A percentile compares a stretch with the other conserved stretches of the same genome.
Conservation (phyloP, 768 basidiomycete genomes). For the Tubosaeta sp. region DNA sequence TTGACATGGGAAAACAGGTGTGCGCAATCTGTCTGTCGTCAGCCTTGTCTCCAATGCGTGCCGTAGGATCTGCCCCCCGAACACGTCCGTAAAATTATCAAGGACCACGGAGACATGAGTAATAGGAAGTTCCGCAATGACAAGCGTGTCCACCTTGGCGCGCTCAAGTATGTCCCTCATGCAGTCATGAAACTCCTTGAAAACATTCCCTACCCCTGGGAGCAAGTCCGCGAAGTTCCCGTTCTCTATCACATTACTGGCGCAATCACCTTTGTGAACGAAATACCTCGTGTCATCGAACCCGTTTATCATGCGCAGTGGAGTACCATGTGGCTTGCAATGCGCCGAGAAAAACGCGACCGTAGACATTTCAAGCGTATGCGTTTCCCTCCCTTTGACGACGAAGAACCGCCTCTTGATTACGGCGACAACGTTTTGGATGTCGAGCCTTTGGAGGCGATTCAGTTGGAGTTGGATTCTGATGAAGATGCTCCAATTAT, state of each 20-base stretch:
- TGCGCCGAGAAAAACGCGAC: conserved; percentile 98
- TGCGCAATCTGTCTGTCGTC: conserved; percentile 17
- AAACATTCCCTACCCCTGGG: conserved; percentile 97
- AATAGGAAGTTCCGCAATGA: conserved; percentile 99
- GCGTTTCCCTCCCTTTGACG: conserved; percentile 99
- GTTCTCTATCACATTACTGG: conserved; percentile 99
- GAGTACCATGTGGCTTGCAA: conserved; percentile 99
- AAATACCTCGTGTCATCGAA: conserved; percentile 94
- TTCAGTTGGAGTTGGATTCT: conserved; percentile 90
- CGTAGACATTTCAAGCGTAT: conserved; percentile 99
- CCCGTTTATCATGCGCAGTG: conserved; percentile 99
- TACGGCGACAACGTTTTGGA: conserved; percentile 99
- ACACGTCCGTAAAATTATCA: conserved; percentile 98
- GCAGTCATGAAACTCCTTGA: conserved; percentile 99
- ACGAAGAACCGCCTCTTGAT: conserved; percentile 97
- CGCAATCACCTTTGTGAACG: conserved; percentile 99
- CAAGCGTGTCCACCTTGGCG: conserved; percentile 98
- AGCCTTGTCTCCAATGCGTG: conserved; percentile 7
- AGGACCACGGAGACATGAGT: conserved; percentile 99
- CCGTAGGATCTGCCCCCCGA: conserved; percentile 89
- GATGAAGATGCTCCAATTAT: conserved; percentile 89
- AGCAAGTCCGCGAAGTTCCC: conserved; percentile 98
- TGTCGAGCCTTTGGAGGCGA: conserved; percentile 96
- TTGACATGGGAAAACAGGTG: conserved; percentile 93
- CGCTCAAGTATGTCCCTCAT: conserved; percentile 97